Conservation (phyloP, 441 rosid genomes). For the Corymbia calophylla region DNA sequence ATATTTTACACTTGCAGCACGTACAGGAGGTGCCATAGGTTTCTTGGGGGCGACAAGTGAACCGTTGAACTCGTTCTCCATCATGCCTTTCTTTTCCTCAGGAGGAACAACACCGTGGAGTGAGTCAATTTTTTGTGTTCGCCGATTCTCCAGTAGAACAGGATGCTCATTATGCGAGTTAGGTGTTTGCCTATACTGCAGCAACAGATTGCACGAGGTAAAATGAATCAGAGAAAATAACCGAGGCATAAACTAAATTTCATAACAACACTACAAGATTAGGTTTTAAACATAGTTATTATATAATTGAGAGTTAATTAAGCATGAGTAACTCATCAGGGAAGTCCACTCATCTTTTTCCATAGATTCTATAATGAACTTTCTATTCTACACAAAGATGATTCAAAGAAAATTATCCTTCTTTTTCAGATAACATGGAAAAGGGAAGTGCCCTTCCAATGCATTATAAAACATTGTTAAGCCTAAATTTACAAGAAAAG, state of each 20-base stretch:
- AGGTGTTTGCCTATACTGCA: background rate
- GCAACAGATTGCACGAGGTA: background rate
- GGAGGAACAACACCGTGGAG: background rate
- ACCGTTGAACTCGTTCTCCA: background rate
- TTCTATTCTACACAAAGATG: background rate
- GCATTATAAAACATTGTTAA: background rate
- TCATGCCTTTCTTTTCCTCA: background rate
- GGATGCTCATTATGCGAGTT: background rate
- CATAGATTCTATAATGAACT: background rate
- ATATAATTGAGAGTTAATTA: no score
- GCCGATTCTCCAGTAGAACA: background rate
- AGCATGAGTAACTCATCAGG: no score
- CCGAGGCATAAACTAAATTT: background rate
- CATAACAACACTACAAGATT: background rate
- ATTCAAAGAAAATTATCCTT: background rate
- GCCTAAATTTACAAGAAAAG: background rate
- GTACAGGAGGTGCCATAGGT: background rate
- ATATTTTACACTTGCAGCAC: background rate
- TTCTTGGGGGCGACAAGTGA: background rate
- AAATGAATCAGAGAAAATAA: background rate
- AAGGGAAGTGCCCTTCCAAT: background rate
- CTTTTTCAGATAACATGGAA: background rate
- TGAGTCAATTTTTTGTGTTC: background rate
- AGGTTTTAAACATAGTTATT: no score
- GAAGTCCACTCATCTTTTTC: no score